phyloP scores from a whole-genome alignment of 257 asterid genomes.

The Primulina huaijiensis region DNA sequence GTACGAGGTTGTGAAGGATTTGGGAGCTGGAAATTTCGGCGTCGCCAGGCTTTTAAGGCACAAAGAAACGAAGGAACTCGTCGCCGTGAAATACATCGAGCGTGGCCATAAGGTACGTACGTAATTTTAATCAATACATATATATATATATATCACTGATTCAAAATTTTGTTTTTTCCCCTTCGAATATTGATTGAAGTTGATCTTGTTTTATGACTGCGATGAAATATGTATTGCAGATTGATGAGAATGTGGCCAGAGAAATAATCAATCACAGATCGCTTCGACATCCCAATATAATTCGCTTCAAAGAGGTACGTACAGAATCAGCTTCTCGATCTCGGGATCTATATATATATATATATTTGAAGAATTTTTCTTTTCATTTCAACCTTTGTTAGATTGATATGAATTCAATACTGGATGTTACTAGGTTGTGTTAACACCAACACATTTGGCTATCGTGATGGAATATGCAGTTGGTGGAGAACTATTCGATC shows the following conservation, averaged over 20 bases:
- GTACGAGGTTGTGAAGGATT: slow-evolving; percentile 67
- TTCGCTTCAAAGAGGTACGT: slow-evolving; percentile 75
- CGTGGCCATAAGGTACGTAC: slow-evolving; percentile 68
- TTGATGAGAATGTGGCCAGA: slow-evolving; percentile 78
- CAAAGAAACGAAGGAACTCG: slow-evolving; percentile 70
- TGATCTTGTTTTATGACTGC: too few relatives aligned
- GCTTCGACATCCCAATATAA: slow-evolving; percentile 75
- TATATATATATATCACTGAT: too few relatives aligned
- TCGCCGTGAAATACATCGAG: slow-evolving; percentile 77
- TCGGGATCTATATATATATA: too few relatives aligned
- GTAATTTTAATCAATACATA: too few relatives aligned
- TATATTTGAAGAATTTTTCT: too few relatives aligned
- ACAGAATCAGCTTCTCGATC: too few relatives aligned
- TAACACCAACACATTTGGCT: slow-evolving; percentile 52
- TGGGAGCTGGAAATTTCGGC: slow-evolving; percentile 82
- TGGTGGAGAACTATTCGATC: slow-evolving; percentile 69
- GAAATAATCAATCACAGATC: slow-evolving; percentile 83
- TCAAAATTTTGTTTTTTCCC: not conserved
- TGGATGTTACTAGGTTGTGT: slow-evolving; percentile 38
- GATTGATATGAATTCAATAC: too few relatives aligned
- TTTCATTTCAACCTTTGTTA: too few relatives aligned
- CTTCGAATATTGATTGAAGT: not conserved
- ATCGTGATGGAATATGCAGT: slow-evolving; percentile 82
- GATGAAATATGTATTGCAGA: slow-evolving; percentile 35
- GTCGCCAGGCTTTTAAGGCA: slow-evolving; percentile 72